phyloP scores from a whole-genome alignment of 495 filamentous ascomycete species.

The Aspergillus avenaceus region DNA sequence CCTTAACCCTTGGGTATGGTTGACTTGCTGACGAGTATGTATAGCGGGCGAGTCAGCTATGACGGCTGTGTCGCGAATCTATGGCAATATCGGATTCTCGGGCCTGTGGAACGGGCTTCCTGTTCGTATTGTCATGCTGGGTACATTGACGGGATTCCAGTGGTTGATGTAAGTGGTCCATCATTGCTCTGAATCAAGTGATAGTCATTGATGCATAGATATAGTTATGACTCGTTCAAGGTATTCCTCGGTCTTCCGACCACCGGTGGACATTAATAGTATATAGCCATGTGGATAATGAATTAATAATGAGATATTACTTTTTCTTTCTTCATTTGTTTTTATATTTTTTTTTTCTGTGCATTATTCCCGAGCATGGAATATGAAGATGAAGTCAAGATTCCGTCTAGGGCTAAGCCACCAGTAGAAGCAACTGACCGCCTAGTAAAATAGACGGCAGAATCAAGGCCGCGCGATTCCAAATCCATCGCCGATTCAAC shows the following conservation, averaged over 20 bases:
- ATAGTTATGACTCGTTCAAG: conserved; percentile 70
- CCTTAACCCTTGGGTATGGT: neutral
- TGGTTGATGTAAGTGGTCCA: conserved; percentile 57
- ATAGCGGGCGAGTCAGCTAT: conserved; percentile 59
- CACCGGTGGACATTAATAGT: conserved; percentile 59
- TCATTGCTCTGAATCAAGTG: neutral
- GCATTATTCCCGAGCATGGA: too few relatives aligned
- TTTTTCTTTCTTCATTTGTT: neutral
- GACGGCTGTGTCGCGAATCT: conserved; percentile 60
- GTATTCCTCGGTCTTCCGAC: conserved; percentile 65
- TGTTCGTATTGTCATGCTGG: conserved; percentile 62
- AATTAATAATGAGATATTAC: too few relatives aligned
- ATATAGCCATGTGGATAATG: too few relatives aligned
- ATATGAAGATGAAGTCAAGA: too few relatives aligned
- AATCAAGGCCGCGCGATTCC: neutral
- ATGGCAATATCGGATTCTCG: conserved; percentile 66
- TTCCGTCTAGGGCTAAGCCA: neutral
- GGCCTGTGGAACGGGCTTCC: conserved; percentile 69
- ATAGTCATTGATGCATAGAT: conserved; percentile 10
- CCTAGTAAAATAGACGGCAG: neutral
- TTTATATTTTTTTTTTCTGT: neutral
- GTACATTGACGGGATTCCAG: conserved; percentile 66
- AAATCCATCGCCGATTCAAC: neutral
- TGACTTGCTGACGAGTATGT: conserved; percentile 6
- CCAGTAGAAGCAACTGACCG: neutral